Evolutionary conservation across 2,329 filamentous ascomycete species (phyloP), one percentile per base, ranked within the genome.

Genomic region (Verticillium klebahnii): DNA sequence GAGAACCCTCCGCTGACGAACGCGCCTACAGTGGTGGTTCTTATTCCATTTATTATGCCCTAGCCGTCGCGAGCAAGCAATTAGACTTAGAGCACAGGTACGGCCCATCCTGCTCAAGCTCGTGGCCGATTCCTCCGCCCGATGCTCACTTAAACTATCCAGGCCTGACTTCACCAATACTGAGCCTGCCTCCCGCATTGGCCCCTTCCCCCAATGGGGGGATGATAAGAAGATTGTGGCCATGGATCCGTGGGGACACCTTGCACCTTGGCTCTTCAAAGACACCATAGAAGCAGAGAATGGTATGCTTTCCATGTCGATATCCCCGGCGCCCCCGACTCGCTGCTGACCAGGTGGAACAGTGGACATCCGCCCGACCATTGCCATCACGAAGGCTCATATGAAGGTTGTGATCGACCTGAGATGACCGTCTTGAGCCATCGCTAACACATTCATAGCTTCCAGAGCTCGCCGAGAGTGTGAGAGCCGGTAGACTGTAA

Each of bases 151-250:
- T 17, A 17, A 59, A 39, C 34, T 58, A 57, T 40, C 45, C 58
- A 84, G 82, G 57, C 85, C 84, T n/a, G 83, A 86, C 67, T 87
- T 84, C 67, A 86, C 81, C 65, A 80, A 98, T 75, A 97, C 93
- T 11, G 91, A 98, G 74, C 95, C 95, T 14, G 93, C 93, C n/a
- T 91, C 87, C 25, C 86, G 89, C 60, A 92, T 98, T 71, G 93
- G 93, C 0, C 93, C 92, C 8, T 96, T 96, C 69, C 88, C 91
- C 8, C 87, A 95, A 77, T 99, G 94, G 94, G 85, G 85, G 31
- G 91, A 96, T 72, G 86, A 85, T 70, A 92, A 92, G 75, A 98
- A 97, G 81, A 98, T 99, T 65, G 94, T 98, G 15, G 92, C 94
- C 19, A 97, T 99, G 92, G 95, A 98, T 72, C 94, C 94, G 0